These are phyloP conservation scores for Corynascus novoguineensis DNA, from an alignment of 495 filamentous ascomycete species.

Conservation along the genomic window DNA sequence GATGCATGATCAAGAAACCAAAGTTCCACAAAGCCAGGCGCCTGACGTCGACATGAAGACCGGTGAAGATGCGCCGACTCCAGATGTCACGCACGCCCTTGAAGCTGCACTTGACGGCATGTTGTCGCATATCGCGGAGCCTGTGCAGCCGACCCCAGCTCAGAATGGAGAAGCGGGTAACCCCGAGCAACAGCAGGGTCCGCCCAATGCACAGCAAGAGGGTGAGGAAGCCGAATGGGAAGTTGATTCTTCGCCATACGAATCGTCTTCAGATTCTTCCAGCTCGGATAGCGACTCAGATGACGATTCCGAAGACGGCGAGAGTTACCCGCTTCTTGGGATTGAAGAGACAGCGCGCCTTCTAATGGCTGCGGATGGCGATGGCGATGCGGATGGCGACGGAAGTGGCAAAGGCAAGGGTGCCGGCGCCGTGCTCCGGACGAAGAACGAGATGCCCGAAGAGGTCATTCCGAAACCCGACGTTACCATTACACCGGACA, in stretches of 20 bases:
- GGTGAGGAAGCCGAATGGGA: slow-evolving; percentile 47
- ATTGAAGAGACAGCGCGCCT: slow-evolving; percentile 73
- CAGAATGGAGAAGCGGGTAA: slow-evolving; percentile 10
- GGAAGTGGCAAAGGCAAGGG: slow-evolving; percentile 33
- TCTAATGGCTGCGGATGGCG: slow-evolving; percentile 63
- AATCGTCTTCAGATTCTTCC: slow-evolving; percentile 38
- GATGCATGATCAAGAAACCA: slow-evolving; percentile 5
- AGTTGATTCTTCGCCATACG: slow-evolving; percentile 58
- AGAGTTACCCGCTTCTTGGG: slow-evolving; percentile 50
- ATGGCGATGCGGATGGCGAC: slow-evolving; percentile 61
- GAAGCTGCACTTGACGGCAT: slow-evolving; percentile 44
- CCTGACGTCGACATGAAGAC: slow-evolving; percentile 7
- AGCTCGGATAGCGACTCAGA: slow-evolving; percentile 40
- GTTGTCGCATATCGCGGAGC: slow-evolving; percentile 15
- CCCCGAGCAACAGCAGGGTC: slow-evolving; percentile 6
- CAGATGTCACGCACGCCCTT: slow-evolving; percentile 39
- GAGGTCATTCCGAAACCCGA: slow-evolving; percentile 66
- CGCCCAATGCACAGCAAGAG: slow-evolving; percentile 17
- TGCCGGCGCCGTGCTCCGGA: slow-evolving; percentile 50
- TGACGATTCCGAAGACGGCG: slow-evolving; percentile 58
- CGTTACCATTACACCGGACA: slow-evolving; percentile 64
- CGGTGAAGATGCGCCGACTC: slow-evolving; percentile 22
- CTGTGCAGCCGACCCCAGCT: slow-evolving; percentile 11
- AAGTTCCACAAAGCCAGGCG: background rate
- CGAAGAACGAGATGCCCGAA: slow-evolving; percentile 68